A percentile compares a stretch with the other conserved stretches of the same genome.
Evolutionary conservation across 106 monocot genomes (phyloP).

Genomic region (Allium cepa): DNA sequence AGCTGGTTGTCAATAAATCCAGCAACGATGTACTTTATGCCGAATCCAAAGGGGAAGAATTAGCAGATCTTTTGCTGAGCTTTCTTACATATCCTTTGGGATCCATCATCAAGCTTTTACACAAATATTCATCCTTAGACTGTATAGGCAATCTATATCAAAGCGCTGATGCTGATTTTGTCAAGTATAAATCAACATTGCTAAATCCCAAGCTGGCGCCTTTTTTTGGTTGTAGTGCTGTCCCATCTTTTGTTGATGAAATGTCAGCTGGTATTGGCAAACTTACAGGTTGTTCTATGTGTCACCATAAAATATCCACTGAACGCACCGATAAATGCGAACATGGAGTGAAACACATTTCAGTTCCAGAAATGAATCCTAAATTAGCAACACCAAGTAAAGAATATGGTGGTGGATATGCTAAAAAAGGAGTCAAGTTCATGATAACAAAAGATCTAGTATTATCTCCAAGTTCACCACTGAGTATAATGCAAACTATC

Average conservation of each 20-base stretch:
- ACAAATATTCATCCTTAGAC: constrained; percentile 5
- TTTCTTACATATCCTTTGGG: constrained; percentile 29
- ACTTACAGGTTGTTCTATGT: background rate
- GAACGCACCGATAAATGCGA: background rate
- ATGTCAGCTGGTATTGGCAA: background rate
- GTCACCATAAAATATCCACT: background rate
- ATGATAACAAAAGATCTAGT: constrained; percentile 15
- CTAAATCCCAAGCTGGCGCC: constrained; percentile 10
- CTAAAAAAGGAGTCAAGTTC: constrained; percentile 2
- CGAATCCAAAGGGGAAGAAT: constrained; percentile 10
- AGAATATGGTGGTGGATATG: constrained; percentile 12
- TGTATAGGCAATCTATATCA: constrained; percentile 22
- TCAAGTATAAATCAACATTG: background rate
- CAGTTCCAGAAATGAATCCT: constrained; percentile 7
- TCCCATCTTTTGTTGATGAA: background rate
- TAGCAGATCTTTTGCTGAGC: constrained; percentile 25
- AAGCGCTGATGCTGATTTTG: background rate
- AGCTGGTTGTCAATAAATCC: constrained; percentile 18
- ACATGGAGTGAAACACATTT: background rate
- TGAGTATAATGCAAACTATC: background rate
- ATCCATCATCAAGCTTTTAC: constrained; percentile 7
- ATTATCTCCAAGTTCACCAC: constrained; percentile 7
- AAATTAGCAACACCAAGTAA: background rate
- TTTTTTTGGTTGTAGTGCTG: background rate
- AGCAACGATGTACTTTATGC: background rate